Base-by-base conservation (phyloP, 106 monocot species). In the Cymbidium sinense region DNA sequence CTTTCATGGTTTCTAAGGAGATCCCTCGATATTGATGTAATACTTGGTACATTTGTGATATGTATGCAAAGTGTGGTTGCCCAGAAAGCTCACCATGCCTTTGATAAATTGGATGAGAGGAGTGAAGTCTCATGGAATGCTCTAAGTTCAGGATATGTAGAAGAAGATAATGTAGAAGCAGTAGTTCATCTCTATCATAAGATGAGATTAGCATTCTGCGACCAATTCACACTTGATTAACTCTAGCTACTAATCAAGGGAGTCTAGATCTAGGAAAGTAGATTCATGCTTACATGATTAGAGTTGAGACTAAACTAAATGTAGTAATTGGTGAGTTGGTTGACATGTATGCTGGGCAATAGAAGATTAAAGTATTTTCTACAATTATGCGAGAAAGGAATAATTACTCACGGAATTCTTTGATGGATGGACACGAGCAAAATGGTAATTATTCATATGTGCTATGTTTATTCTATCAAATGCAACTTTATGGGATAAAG, bases 31-130 rank as follows among this genome's bases (percentile, higher is more conserved):
- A 82, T 76, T 35, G 81, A 75, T 5, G 15, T n/a, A n/a, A n/a
- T n/a, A n/a, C n/a, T n/a, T n/a, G n/a, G n/a, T n/a, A n/a, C n/a
- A n/a, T n/a, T 81, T 20, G 76, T 75, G 75, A 81, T 70, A 81
- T 81, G 81, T 81, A 81, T 64, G 17, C 81, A 1, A 81, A 81
- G 25, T 81, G 80, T 43, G 75, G 80, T 12, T 75, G 80, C n/a
- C n/a, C n/a, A 64, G 44, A 69, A 69, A 50, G 81, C 76, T 31
- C 31, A 67, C 67, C n/a, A 1, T 28, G 75, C 39, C 44, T 81
- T 76, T 70, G 69, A 51, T 11, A 12, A 1, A 35, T 41, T 81
- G 43, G 8, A 31, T 9, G 50, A 50, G 23, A 75, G 34, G 19
- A 75, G 74, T 31, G 50, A 62, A 6, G 69, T 81, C 65, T 75